Conservation (phyloP, 2,329 filamentous ascomycete genomes). For the Nakataea oryzae region DNA sequence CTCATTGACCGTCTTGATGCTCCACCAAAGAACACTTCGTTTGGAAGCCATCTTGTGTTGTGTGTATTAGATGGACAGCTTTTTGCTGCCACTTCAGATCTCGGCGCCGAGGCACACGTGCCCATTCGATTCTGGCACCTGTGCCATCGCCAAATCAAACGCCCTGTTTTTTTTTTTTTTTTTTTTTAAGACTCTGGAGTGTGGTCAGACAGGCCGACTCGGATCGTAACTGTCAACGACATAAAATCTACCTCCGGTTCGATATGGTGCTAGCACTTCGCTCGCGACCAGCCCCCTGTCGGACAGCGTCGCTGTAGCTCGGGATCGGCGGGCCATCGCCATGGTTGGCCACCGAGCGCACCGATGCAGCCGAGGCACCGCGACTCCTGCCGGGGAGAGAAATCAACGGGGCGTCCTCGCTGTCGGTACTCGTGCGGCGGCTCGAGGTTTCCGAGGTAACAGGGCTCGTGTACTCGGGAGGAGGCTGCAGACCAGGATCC, state of each 20-base stretch:
- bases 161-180: too few species aligned
- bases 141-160: neutral
- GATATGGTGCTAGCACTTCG: slow-evolving; percentile 28
- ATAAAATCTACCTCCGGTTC: neutral
- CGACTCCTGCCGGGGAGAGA: slow-evolving; percentile 35
- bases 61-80: neutral
- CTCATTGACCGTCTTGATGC: neutral
- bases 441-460: slow-evolving; percentile 47
- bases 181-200: neutral
- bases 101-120: neutral
- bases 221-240: too few species aligned
- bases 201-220: neutral
- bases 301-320: slow-evolving; percentile 68
- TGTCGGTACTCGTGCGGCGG: slow-evolving; percentile 46
- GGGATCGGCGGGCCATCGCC: slow-evolving; percentile 56
- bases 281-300: slow-evolving; percentile 37
- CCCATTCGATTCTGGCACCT: neutral
- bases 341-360: slow-evolving; percentile 9
- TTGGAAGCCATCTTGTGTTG: neutral
- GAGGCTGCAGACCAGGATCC: slow-evolving; percentile 53
- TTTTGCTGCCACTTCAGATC: neutral
- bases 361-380: slow-evolving; percentile 34
- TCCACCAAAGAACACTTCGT: neutral
- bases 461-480: slow-evolving; percentile 61
- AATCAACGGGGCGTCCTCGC: slow-evolving; percentile 43